These are phyloP conservation scores for Rhododendron williamsianum DNA, from an alignment of 148 eudicot genomes.

Conservation along the genomic window DNA sequence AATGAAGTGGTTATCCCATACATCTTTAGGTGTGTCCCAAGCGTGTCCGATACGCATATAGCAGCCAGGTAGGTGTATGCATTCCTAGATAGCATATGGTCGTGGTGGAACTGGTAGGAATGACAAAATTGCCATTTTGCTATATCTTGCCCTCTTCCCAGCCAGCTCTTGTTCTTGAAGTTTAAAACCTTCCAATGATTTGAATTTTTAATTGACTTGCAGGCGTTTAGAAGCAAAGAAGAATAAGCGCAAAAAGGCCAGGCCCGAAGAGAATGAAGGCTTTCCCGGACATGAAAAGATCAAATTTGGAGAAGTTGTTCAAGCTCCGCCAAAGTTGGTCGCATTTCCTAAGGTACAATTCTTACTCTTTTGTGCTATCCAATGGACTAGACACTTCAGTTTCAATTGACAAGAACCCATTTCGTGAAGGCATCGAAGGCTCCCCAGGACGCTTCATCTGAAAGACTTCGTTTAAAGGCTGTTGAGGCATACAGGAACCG, in stretches of 20 bases:
- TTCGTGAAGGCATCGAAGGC: slow-evolving; percentile 49
- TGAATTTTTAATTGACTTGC: slow-evolving; percentile 8
- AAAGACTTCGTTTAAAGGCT: slow-evolving; percentile 80
- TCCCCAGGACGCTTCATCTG: slow-evolving; percentile 51
- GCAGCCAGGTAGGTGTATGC: not conserved
- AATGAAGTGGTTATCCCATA: not conserved
- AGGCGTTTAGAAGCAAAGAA: slow-evolving; percentile 72
- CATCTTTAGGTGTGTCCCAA: not conserved
- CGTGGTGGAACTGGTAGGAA: not conserved
- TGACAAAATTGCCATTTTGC: not conserved
- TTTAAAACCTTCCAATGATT: not conserved
- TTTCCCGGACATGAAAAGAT: slow-evolving; percentile 59
- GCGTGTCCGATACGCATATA: not conserved
- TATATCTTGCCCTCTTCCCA: not conserved
- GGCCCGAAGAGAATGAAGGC: slow-evolving; percentile 38
- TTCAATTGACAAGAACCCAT: not conserved
- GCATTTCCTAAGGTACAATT: slow-evolving; percentile 56
- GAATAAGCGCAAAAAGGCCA: slow-evolving; percentile 49
- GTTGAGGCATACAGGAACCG: slow-evolving; percentile 70
- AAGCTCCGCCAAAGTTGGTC: slow-evolving; percentile 81
- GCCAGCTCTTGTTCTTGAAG: not conserved
- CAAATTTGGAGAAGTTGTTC: slow-evolving; percentile 79
- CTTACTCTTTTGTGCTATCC: not conserved
- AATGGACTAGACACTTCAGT: not conserved
- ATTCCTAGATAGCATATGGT: not conserved